Conservation (phyloP, 192 early-diverging fungal species). For the Entomortierella lignicola region DNA sequence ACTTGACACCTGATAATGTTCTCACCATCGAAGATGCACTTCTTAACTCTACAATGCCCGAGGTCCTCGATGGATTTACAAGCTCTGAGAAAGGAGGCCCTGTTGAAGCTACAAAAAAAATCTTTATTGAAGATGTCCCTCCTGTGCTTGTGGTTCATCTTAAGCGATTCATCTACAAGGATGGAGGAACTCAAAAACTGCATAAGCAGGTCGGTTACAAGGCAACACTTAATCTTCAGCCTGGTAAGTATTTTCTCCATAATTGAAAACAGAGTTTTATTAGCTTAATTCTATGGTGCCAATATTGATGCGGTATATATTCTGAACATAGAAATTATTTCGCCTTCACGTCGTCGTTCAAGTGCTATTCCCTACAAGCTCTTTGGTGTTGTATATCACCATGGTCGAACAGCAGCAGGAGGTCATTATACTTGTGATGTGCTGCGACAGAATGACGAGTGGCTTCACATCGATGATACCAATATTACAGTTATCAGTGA, state of each 20-base stretch:
- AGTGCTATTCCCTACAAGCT: conserved; percentile 73
- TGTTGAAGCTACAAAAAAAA: conserved; percentile 83
- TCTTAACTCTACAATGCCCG: conserved; percentile 77
- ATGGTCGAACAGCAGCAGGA: conserved; percentile 85
- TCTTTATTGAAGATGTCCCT: conserved; percentile 83
- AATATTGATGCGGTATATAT: background rate
- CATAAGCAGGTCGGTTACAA: conserved; percentile 86
- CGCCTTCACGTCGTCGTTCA: conserved; percentile 62
- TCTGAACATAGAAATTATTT: conserved; percentile 61
- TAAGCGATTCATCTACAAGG: conserved; percentile 92
- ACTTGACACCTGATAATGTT: conserved; percentile 81
- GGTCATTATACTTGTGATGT: conserved; percentile 99
- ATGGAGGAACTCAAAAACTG: conserved; percentile 85
- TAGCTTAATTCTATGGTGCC: background rate
- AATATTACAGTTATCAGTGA: conserved; percentile 69
- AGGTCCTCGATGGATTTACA: conserved; percentile 85
- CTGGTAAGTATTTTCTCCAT: conserved; percentile 56
- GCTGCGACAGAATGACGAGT: conserved; percentile 72
- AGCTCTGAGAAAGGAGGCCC: conserved; percentile 57
- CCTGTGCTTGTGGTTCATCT: conserved; percentile 93
- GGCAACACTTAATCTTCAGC: conserved; percentile 68
- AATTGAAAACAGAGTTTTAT: too few relatives aligned
- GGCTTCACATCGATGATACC: conserved; percentile 95
- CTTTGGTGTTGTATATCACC: conserved; percentile 95
- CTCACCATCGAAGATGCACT: conserved; percentile 89